Base-by-base conservation (phyloP, 345 rosid species). In the Ceriops zippeliana region DNA sequence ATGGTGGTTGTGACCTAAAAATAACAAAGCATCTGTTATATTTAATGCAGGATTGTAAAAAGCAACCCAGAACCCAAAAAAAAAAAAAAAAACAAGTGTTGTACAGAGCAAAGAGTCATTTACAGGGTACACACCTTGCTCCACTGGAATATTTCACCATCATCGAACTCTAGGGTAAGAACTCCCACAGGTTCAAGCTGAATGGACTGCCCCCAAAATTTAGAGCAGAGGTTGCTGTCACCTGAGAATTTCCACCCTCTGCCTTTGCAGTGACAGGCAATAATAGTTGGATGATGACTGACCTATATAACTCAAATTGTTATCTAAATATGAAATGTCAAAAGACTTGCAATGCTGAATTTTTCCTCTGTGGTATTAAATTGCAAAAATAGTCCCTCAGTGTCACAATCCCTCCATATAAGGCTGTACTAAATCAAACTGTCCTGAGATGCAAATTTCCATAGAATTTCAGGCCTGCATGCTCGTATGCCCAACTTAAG, bases 181-280 rank as follows among this genome's bases (percentile, higher is more conserved):
- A 80, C 80, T 73, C 99, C 98, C 3, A 87, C 91, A 64, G 99
- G 99, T 62, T 95, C 93, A n/a, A 95, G 90, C 86, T 90, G 97
- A 81, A 95, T 92, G 1, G 99, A 95, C 72, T 88, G 87, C 28
- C 99, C 99, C 99, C 99, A 92, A 76, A 95, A 92, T 83, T 92
- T 95, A 67, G 97, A 79, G 47, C 86, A 86, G 72, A 95, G 84
- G 80, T 92, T 92, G 80, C 97, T 87, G 73, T 95, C 99, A 42
- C 89, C 98, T 96, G 92, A 95, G 76, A 95, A 90, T 80, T 83
- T 95, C 99, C 99, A 95, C 37, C 99, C 99, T 79, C 82, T 87
- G 67, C 99, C 99, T 85, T 95, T 91, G 78, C 96, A 88, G 64
- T 95, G 97, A 87, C 97, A 92, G 73, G 97, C 98, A 77, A 95